These are phyloP conservation scores for Chondrus crispus DNA, from an alignment of 23 red algal genomes.

Conservation along the genomic window DNA sequence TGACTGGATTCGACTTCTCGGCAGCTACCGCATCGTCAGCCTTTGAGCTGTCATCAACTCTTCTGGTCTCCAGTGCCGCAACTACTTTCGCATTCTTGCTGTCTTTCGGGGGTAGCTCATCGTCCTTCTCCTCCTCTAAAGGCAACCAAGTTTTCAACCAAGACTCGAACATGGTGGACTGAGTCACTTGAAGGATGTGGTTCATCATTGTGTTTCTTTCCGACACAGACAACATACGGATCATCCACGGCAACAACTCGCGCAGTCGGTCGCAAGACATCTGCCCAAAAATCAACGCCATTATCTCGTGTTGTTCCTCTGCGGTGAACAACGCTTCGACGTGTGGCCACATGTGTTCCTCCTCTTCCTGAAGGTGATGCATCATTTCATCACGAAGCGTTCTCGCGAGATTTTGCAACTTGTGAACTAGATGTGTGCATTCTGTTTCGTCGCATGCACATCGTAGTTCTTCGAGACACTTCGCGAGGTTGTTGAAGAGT, in stretches of 20 bases:
- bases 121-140: not conserved
- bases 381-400: constrained; percentile 89
- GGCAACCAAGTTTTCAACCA: constrained; percentile 97
- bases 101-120: too few species aligned
- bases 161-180: constrained; percentile 96
- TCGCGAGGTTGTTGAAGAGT: constrained; percentile 61
- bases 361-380: constrained; percentile 80
- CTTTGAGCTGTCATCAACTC: not conserved
- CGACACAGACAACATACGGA: constrained; percentile 76
- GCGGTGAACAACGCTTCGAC: constrained; percentile 62
- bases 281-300: constrained; percentile 88
- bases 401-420: constrained; percentile 48
- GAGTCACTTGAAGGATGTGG: constrained; percentile 89
- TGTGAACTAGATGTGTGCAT: constrained; percentile 48
- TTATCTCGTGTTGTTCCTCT: constrained; percentile 88
- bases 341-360: constrained; percentile 87
- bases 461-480: constrained; percentile 60
- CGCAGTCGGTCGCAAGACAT: constrained; percentile 82
- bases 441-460: constrained; percentile 65
- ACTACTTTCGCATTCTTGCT: not conserved
- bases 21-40: not conserved
- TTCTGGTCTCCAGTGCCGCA: not conserved
- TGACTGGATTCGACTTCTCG: not conserved
- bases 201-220: constrained; percentile 96
- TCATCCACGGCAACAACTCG: constrained; percentile 96